Percentiles rank a stretch among this genome's conserved stretches.
phyloP scores from a whole-genome alignment of 2,329 filamentous ascomycete species.

The Apiospora hydei region DNA sequence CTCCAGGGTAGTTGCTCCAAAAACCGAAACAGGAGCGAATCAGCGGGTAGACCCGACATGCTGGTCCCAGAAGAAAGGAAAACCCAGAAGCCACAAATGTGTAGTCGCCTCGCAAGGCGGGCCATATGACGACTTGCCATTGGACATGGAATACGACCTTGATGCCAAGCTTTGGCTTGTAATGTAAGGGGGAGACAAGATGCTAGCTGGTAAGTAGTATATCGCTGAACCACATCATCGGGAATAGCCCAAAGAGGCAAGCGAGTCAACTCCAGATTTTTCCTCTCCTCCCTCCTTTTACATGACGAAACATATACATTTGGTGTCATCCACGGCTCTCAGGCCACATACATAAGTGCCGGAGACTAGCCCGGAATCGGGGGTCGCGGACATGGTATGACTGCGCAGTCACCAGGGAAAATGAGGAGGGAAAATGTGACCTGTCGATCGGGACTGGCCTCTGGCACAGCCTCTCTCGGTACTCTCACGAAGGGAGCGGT shows the following conservation, averaged over 20 bases:
- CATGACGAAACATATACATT: slow-evolving; percentile 8
- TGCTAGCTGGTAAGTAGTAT: neutral
- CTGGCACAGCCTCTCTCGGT: neutral
- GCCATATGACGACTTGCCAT: neutral
- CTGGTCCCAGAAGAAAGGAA: neutral
- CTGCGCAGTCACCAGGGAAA: neutral
- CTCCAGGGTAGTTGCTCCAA: neutral
- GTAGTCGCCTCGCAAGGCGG: neutral
- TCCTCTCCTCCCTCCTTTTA: neutral
- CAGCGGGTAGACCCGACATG: neutral
- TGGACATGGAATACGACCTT: neutral
- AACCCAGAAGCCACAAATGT: neutral
- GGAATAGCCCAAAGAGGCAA: slow-evolving; percentile 4
- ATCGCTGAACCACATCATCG: slow-evolving; percentile 15
- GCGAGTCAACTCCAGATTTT: neutral
- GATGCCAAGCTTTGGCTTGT: slow-evolving; percentile 5
- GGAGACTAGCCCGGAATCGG: slow-evolving; percentile 1
- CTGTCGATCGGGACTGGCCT: neutral
- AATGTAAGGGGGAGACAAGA: neutral
- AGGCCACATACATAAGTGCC: neutral
- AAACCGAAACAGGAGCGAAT: neutral
- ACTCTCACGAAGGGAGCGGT: neutral
- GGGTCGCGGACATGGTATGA: neutral
- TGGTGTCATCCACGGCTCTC: neutral
- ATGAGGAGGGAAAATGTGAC: neutral